Conservation (phyloP, 139 green algal genomes). For the Zygnema cylindricum region DNA sequence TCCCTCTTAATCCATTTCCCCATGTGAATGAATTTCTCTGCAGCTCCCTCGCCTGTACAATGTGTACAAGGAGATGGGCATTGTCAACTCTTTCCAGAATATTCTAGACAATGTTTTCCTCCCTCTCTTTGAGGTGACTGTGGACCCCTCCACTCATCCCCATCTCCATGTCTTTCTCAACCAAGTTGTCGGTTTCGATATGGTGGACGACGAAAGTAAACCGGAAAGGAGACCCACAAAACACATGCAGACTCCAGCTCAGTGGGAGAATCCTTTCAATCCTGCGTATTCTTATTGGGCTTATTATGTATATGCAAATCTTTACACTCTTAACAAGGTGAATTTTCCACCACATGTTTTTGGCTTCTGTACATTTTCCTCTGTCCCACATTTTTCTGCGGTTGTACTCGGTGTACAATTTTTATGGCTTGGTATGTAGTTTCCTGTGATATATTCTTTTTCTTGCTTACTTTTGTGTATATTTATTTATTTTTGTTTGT, state of each 20-base stretch:
- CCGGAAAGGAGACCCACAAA: slow-evolving; percentile 94
- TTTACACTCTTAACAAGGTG: slow-evolving; percentile 88
- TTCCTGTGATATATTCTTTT: no score
- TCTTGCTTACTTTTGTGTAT: no score
- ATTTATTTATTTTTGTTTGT: no score
- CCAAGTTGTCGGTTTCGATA: slow-evolving; percentile 96
- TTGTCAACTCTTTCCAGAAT: slow-evolving; percentile 73
- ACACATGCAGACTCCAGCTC: slow-evolving; percentile 82
- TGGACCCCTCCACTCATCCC: slow-evolving; percentile 89
- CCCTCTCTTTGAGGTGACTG: slow-evolving; percentile 98
- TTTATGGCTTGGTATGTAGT: no score
- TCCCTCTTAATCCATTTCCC: no score
- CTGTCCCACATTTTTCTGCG: no score
- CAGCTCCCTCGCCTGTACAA: slow-evolving; percentile 94
- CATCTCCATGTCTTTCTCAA: slow-evolving; percentile 96
- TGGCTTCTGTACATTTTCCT: no score
- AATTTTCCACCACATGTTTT: neutral
- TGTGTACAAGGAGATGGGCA: slow-evolving; percentile 90
- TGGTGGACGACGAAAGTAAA: slow-evolving; percentile 98
- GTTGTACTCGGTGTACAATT: no score
- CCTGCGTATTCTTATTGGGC: slow-evolving; percentile 95
- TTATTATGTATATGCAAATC: slow-evolving; percentile 98
- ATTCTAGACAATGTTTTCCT: slow-evolving; percentile 99
- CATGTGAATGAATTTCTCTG: no score
- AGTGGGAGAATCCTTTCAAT: slow-evolving; percentile 83